Percentiles rank a stretch among this genome's conserved stretches.
These are phyloP conservation scores for Smallanthus sonchifolius DNA, from an alignment of 129 eudicot genomes.

Conservation along the genomic window DNA sequence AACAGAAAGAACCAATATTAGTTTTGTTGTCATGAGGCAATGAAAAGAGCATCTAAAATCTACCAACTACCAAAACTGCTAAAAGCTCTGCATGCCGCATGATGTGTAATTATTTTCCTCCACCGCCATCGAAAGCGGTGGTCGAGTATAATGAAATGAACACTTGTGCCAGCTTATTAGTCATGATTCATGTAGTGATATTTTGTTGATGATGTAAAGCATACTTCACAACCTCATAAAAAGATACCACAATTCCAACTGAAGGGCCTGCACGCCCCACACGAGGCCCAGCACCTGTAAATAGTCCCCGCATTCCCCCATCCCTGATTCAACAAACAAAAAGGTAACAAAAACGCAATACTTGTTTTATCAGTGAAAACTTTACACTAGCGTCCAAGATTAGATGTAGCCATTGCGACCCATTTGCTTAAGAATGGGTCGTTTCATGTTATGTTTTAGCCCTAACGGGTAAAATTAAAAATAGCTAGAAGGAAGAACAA, in stretches of 20 bases:
- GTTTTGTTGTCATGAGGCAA: conserved; percentile 21
- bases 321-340: conserved; percentile 37
- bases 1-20: conserved; percentile 20
- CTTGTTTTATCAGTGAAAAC: background rate
- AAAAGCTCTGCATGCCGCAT: conserved; percentile 15
- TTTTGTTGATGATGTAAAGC: conserved; percentile 42
- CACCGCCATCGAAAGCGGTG: background rate
- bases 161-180: conserved; percentile 10
- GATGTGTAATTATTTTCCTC: conserved; percentile 5
- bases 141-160: conserved; percentile 3
- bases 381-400: background rate
- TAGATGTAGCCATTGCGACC: background rate
- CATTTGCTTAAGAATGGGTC: background rate
- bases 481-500: too few relatives aligned
- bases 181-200: conserved; percentile 28
- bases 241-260: conserved; percentile 86
- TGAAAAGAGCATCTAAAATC: conserved; percentile 31
- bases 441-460: background rate
- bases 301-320: conserved; percentile 84
- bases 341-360: background rate
- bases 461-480: too few relatives aligned
- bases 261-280: conserved; percentile 96
- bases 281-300: conserved; percentile 89
- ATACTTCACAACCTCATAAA: conserved; percentile 87
- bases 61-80: conserved; percentile 28